Evolutionary conservation across 2,329 filamentous ascomycete genomes (phyloP).

Genomic region (Colletotrichum liaoningense): DNA sequence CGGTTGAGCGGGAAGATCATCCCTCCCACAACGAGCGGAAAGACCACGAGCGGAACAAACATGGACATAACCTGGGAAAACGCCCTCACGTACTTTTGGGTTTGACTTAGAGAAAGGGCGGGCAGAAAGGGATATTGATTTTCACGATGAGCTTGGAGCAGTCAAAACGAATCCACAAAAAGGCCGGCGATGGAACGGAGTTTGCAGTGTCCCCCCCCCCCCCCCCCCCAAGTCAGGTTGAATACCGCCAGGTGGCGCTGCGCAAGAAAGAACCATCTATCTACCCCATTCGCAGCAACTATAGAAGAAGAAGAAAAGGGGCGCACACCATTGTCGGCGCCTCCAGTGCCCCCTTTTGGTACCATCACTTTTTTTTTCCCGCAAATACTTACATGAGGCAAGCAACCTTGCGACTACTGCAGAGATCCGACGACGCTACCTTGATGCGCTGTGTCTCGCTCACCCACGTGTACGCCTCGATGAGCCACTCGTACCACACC

Average conservation of each 20-base stretch:
- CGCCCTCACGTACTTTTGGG: neutral
- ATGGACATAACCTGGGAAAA: slow-evolving; percentile 9
- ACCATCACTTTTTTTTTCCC: neutral
- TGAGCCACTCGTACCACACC: slow-evolving; percentile 99
- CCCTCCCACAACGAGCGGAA: slow-evolving; percentile 3
- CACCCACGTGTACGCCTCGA: slow-evolving; percentile 82
- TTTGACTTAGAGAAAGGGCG: neutral
- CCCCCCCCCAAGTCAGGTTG: neutral
- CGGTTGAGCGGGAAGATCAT: slow-evolving; percentile 46
- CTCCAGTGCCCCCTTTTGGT: slow-evolving; percentile 12
- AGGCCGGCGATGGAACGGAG: slow-evolving; percentile 17
- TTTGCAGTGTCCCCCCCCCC: slow-evolving; percentile 14
- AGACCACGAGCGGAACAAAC: neutral
- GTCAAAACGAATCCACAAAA: neutral
- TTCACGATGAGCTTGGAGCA: slow-evolving; percentile 16
- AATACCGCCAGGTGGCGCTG: slow-evolving; percentile 20
- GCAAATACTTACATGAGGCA: slow-evolving; percentile 71
- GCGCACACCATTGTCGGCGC: slow-evolving; percentile 16
- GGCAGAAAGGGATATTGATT: neutral
- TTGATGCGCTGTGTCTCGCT: slow-evolving; percentile 72
- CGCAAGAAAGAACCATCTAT: neutral
- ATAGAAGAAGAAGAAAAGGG: slow-evolving; percentile 17
- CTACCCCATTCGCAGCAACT: slow-evolving; percentile 15
- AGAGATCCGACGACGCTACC: slow-evolving; percentile 73
- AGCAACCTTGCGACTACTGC: slow-evolving; percentile 76